Evolutionary conservation across 1,284 basidiomycete genomes (phyloP), one percentile per base, ranked within the genome.

Genomic region (Malassezia sp.): DNA sequence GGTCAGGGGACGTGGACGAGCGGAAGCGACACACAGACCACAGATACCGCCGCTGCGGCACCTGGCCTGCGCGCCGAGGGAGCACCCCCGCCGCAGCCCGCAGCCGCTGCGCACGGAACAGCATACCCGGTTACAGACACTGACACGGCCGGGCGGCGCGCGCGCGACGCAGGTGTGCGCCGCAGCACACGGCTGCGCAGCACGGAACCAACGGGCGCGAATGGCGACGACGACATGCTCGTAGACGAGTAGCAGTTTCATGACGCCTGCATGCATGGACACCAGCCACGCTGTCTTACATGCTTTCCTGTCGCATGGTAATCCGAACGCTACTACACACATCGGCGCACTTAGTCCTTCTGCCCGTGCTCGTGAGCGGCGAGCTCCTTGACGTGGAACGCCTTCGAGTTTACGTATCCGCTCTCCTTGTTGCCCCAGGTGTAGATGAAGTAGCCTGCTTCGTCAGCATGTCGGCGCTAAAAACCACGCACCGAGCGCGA

Each of bases 381-480:
- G 32, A 60, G 54, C n/a, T n/a, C n/a, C n/a, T n/a, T n/a, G n/a
- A n/a, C n/a, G 49, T 66, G 63, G 26, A 63, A 63, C 5, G 57
- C 63, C 54, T 70, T 70, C 18, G 63, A 67, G 60, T 68, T 67
- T 52, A 62, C 57, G 57, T 56, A 70, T 31, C 54, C 60, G 53
- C 60, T 59, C 48, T 59, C 56, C 47, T 53, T 47, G 55, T 60
- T 61, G 31, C 57, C 65, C 65, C 67, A 70, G 17, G 61, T 52
- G 52, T 59, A 61, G 36, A 69, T 55, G 28, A 59, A 56, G 58
- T 69, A 67, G 24, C 60, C 61, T 60, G 46, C 18, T n/a, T n/a
- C 15, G 14, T 3, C 15, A 32, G 38, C 8, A 28, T 11, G 12
- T n/a, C n/a, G 17, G 23, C 18, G 5, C 3, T 8, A 17, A 11